Evolutionary conservation across 2,329 filamentous ascomycete species (phyloP), one percentile per base, ranked within the genome.

Genomic region (Fonsecaea nubica): DNA sequence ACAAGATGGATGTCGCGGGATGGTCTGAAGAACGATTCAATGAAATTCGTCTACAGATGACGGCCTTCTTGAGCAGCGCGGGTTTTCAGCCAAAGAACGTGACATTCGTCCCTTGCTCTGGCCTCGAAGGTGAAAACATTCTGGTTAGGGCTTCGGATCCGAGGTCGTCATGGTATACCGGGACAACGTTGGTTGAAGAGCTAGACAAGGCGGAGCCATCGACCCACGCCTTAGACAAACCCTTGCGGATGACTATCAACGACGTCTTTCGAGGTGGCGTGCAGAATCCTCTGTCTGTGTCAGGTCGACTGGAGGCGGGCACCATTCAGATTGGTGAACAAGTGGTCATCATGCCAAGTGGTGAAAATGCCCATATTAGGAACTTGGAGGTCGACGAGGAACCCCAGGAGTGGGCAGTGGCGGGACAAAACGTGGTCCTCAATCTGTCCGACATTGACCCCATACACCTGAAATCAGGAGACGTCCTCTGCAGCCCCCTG

Each of bases 61-160:
- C 87, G 0, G 89, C 92, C 0, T 97, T 99, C 76, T 82, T 99
- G 67, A 88, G 86, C 0, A 87, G 89, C 0, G 91, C 93, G 0
- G 92, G 92, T 1, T 99, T 98, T 75, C 87, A 90, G 64, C 76
- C 86, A 4, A 93, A 92, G 77, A 92, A 95, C 70, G 85, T 97
- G 62, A 88, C 87, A 21, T 97, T 97, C 74, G 86, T 99, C 3
- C 95, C 95, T 0, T 92, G 95, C 64, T 96, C 93, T 0, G 95
- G 95, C 1, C 85, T 98, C 1, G 88, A 89, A 50, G 95, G 95
- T 45, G 92, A 94, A 73, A 98, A 99, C 75, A 89, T 99, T 61
- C 87, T 88, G 10, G 62, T 58, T 7, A 66, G 42, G 25, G 48
- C 53, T 18, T 82, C 74, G 82, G 72, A 78, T 80, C 36, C 75